phyloP scores from a whole-genome alignment of 768 basidiomycete genomes.

The Suillus alpinus region DNA sequence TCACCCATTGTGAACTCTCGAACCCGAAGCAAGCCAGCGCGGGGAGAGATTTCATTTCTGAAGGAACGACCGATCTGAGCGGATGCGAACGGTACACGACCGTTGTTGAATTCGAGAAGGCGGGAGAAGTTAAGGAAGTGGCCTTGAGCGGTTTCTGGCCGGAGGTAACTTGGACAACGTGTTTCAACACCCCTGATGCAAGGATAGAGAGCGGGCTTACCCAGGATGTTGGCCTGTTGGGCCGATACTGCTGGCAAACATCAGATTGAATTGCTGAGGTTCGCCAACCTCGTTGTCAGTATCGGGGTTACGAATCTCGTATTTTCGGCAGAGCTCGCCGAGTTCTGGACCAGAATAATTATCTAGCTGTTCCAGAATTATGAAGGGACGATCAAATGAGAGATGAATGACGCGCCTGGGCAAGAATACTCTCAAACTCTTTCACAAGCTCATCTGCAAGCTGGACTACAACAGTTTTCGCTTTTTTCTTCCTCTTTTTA shows the following conservation, averaged over 20 bases:
- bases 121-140: slow-evolving; percentile 99
- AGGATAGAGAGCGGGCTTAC: slow-evolving; percentile 32
- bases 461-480: slow-evolving; percentile 65
- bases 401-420: slow-evolving; percentile 60
- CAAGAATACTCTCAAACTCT: slow-evolving; percentile 80
- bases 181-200: not conserved
- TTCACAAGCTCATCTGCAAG: slow-evolving; percentile 69
- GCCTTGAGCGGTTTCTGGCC: slow-evolving; percentile 97
- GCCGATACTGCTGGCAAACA: slow-evolving; percentile 97
- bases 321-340: slow-evolving; percentile 78
- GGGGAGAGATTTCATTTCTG: slow-evolving; percentile 97
- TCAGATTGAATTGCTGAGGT: slow-evolving; percentile 95
- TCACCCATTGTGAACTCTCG: slow-evolving; percentile 99
- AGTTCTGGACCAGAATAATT: slow-evolving; percentile 90
- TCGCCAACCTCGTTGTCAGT: slow-evolving; percentile 91
- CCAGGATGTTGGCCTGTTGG: slow-evolving; percentile 97
- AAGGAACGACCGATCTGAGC: slow-evolving; percentile 96
- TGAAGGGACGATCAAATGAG: not conserved
- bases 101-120: slow-evolving; percentile 97
- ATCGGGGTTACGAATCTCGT: slow-evolving; percentile 84
- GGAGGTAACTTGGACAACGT: slow-evolving; percentile 64
- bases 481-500: slow-evolving; percentile 61
- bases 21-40: slow-evolving; percentile 92
- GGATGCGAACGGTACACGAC: slow-evolving; percentile 92
- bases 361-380: slow-evolving; percentile 42